Percentiles rank a stretch among this genome's conserved stretches.
Evolutionary conservation across 441 rosid species (phyloP).

Genomic region (Geranium incanum): DNA sequence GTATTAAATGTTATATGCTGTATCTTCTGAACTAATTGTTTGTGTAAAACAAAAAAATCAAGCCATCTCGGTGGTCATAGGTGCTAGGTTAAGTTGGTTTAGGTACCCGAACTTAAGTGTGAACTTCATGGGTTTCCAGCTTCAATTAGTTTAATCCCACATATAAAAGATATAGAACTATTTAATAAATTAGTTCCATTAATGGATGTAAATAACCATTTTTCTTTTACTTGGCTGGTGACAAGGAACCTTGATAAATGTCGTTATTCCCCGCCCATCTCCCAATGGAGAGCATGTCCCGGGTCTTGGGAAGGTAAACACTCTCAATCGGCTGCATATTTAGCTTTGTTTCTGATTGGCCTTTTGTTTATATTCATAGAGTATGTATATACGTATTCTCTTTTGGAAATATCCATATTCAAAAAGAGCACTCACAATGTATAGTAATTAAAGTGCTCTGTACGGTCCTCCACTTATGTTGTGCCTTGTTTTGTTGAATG

Average conservation of each 20-base stretch:
- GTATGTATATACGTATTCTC: background rate
- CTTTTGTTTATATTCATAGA: background rate
- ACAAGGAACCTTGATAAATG: slow-evolving; percentile 40
- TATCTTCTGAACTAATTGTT: background rate
- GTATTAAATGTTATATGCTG: slow-evolving; percentile 21
- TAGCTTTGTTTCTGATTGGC: background rate
- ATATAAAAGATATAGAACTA: background rate
- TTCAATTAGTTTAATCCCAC: background rate
- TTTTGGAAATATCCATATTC: background rate
- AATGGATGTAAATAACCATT: slow-evolving; percentile 5
- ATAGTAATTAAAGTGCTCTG: background rate
- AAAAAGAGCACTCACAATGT: too few species aligned
- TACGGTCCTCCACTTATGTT: too few species aligned
- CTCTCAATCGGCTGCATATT: background rate
- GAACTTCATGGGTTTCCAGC: too few species aligned
- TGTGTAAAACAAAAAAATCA: background rate
- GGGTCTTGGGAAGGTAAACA: slow-evolving; percentile 44
- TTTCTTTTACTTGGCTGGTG: background rate
- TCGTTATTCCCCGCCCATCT: slow-evolving; percentile 43
- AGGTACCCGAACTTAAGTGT: too few species aligned
- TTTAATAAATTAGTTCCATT: background rate
- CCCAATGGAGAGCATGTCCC: slow-evolving; percentile 33
- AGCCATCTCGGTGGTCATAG: background rate
- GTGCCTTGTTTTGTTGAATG: too few species aligned
- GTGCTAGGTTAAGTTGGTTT: background rate